These are phyloP conservation scores for Skeletonema potamos DNA, from an alignment of 108 stramenopile species.

Conservation along the genomic window DNA sequence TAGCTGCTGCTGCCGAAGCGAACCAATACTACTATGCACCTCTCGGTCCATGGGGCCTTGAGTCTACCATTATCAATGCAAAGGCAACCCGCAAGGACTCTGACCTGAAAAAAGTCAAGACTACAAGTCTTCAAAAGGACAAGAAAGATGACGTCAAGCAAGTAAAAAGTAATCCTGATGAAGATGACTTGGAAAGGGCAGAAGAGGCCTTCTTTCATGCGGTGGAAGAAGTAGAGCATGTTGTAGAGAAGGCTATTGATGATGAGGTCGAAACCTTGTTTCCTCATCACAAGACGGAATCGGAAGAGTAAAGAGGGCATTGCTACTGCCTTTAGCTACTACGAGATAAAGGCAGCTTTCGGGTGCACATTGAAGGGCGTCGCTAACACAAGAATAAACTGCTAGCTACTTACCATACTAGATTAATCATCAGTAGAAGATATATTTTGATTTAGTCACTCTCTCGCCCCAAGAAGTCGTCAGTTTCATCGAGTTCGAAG, in stretches of 20 bases:
- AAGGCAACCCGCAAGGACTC: not conserved
- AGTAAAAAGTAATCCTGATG: slow-evolving; percentile 15
- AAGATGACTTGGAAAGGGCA: slow-evolving; percentile 32
- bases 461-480: too few relatives aligned
- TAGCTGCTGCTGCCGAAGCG: not conserved
- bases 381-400: not conserved
- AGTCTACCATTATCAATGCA: slow-evolving; percentile 11
- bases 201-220: slow-evolving; percentile 43
- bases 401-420: not conserved
- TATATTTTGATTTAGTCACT: not conserved
- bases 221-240: slow-evolving; percentile 30
- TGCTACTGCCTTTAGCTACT: not conserved
- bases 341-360: not conserved
- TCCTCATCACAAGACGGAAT: slow-evolving; percentile 32
- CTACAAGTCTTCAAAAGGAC: slow-evolving; percentile 7
- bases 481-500: not conserved
- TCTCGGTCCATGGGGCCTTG: slow-evolving; percentile 39
- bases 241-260: slow-evolving; percentile 33
- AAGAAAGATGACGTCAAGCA: slow-evolving; percentile 15
- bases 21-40: slow-evolving; percentile 24
- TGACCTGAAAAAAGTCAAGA: slow-evolving; percentile 19
- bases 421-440: too few relatives aligned
- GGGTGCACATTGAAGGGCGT: too few relatives aligned
- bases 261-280: slow-evolving; percentile 46
- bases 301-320: slow-evolving; percentile 10